Evolutionary conservation across 148 eudicot genomes (phyloP).

Genomic region (Chenopodium album): DNA sequence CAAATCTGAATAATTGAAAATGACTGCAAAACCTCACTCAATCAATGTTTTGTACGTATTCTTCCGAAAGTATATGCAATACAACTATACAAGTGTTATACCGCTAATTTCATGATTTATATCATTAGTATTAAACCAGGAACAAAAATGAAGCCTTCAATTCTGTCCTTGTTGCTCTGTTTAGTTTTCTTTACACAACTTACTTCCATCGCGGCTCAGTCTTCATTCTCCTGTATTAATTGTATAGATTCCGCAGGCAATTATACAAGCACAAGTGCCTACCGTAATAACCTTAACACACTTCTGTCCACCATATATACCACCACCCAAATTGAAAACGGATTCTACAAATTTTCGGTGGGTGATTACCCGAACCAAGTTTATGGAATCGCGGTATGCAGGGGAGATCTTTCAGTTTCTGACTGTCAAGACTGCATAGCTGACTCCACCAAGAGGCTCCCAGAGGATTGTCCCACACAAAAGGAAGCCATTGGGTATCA

Average conservation of each 20-base stretch:
- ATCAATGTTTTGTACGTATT: no score
- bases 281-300: slow-evolving; percentile 14
- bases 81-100: no score
- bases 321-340: slow-evolving; percentile 32
- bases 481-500: slow-evolving; percentile 31
- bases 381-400: slow-evolving; percentile 23
- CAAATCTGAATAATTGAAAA: no score
- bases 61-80: no score
- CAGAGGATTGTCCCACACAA: slow-evolving; percentile 21
- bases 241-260: neutral
- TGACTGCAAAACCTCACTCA: no score
- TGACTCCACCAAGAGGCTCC: neutral
- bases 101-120: no score
- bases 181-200: no score
- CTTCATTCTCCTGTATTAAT: neutral
- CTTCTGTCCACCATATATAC: slow-evolving; percentile 9
- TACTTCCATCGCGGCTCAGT: neutral
- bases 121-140: no score
- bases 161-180: no score
- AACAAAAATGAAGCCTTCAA: no score
- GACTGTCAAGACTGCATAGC: neutral
- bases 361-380: slow-evolving; percentile 26
- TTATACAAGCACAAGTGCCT: neutral
- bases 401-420: neutral
- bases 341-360: slow-evolving; percentile 35